These are phyloP conservation scores for Saccharomycopsis javanensis DNA, from an alignment of 805 yeast species.

Conservation along the genomic window DNA sequence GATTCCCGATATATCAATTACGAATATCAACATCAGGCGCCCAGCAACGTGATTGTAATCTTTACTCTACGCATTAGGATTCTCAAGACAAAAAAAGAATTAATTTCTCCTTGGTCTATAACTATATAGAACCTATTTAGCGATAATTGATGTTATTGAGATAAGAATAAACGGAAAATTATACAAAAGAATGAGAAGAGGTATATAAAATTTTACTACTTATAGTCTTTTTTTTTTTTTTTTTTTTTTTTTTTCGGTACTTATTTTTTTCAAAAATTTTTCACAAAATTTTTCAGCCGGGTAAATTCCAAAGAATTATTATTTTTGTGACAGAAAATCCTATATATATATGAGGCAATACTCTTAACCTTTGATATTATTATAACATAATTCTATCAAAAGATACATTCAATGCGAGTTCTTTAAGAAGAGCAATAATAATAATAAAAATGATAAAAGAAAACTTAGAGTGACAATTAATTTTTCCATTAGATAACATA, in stretches of 20 bases:
- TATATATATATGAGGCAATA: too few relatives aligned
- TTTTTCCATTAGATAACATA: too few relatives aligned
- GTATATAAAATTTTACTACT: not conserved
- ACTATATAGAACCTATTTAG: conserved; percentile 3
- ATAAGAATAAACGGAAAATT: not conserved
- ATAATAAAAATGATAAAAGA: too few relatives aligned
- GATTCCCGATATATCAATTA: conserved; percentile 31
- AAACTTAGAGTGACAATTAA: too few relatives aligned
- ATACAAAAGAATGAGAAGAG: not conserved
- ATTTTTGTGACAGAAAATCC: too few relatives aligned
- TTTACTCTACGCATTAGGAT: conserved; percentile 13
- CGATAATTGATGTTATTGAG: conserved; percentile 14
- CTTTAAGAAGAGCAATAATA: too few relatives aligned
- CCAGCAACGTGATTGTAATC: conserved; percentile 30
- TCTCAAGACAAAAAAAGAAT: not conserved
- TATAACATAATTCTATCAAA: too few relatives aligned
- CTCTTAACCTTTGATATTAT: too few relatives aligned
- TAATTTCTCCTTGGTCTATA: not conserved
- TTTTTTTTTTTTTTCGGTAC: not conserved
- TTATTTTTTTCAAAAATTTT: not conserved
- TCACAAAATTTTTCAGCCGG: not conserved
- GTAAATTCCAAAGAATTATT: not conserved
- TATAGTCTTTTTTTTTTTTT: not conserved
- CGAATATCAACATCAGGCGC: conserved; percentile 31
- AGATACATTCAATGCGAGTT: too few relatives aligned